Evolutionary conservation across 2,329 filamentous ascomycete genomes (phyloP), one percentile per base, ranked within the genome.

Genomic region (Calonectria crousiana): DNA sequence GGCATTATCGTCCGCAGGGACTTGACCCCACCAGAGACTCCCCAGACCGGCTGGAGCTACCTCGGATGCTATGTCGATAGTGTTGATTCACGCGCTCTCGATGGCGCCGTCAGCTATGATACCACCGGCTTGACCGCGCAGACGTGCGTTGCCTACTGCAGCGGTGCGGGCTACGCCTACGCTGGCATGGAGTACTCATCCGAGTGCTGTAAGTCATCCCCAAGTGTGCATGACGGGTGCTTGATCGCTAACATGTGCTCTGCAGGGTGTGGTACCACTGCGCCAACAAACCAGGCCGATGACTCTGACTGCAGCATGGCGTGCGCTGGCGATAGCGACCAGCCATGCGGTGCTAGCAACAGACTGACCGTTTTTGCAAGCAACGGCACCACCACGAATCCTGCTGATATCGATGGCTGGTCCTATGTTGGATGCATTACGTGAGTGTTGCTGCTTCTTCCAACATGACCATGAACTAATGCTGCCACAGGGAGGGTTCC

Each of bases 301-400:
- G 88, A 88, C 10, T 81, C 80, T 14, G 79, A 82, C 28, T 92
- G 90, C 81, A 82, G 82, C 52, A 87, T 86, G 78, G 82, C 87
- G 0, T 92, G 90, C 78, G 83, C 86, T 66, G 90, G 89, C 16
- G 87, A 90, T 77, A 75, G 72, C 1, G 82, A 79, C 18, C 83
- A 91, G 80, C 85, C 84, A 11, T 92, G 90, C 76, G 90, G 90
- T 60, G 90, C 89, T 14, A 75, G 80, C 51, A 83, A 85, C 79
- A 84, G 85, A 13, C 80, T 90, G 69, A 87, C 82, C 69, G 84
- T 89, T 36, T 80, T 79, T 74, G 69, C 58, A 30, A 71, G 70
- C 56, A 41, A 41, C 23, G 56, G 30, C 13, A 26, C 56, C 11
- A 32, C 23, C 26, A 38, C 66, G 16, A 47, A 14, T 23, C 70